phyloP scores from a whole-genome alignment of 192 early-diverging fungal genomes.

The Coemansia sp. region DNA sequence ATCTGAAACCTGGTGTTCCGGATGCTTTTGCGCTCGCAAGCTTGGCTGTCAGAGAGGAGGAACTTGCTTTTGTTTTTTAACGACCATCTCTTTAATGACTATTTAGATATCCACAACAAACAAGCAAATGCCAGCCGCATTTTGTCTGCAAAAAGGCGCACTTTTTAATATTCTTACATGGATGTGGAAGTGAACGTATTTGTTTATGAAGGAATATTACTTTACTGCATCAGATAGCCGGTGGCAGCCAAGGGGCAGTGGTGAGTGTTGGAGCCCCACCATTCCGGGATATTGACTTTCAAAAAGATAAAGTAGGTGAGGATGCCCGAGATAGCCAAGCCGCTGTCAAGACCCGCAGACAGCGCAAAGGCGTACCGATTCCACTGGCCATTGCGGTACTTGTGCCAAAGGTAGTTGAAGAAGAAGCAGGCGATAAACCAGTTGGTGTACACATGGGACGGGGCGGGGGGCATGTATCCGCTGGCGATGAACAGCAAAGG shows the following conservation, averaged over 20 bases:
- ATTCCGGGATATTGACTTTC: constrained; percentile 29
- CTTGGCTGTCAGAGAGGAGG: no score
- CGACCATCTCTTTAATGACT: not conserved
- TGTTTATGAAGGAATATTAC: no score
- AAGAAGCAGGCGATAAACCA: constrained; percentile 60
- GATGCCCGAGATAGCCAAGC: constrained; percentile 48
- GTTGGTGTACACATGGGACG: constrained; percentile 48
- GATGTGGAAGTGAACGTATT: no score
- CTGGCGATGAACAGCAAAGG: constrained; percentile 64
- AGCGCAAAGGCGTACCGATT: constrained; percentile 56
- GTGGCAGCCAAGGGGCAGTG: constrained; percentile 36
- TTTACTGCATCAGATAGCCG: constrained; percentile 16
- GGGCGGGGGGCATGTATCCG: constrained; percentile 60
- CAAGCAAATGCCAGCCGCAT: no score
- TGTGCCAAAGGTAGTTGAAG: constrained; percentile 68
- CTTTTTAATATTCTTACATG: no score
- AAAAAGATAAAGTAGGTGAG: constrained; percentile 43
- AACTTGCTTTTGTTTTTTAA: no score
- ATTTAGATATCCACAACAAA: not conserved
- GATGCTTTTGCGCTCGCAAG: not conserved
- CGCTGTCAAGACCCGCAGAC: constrained; percentile 55
- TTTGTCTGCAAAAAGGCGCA: no score
- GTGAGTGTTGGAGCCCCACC: constrained; percentile 45
- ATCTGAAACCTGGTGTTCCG: constrained; percentile 4
- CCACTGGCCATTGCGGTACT: constrained; percentile 61